Evolutionary conservation across 2,329 filamentous ascomycete genomes (phyloP).

Genomic region (Apiospora marii): DNA sequence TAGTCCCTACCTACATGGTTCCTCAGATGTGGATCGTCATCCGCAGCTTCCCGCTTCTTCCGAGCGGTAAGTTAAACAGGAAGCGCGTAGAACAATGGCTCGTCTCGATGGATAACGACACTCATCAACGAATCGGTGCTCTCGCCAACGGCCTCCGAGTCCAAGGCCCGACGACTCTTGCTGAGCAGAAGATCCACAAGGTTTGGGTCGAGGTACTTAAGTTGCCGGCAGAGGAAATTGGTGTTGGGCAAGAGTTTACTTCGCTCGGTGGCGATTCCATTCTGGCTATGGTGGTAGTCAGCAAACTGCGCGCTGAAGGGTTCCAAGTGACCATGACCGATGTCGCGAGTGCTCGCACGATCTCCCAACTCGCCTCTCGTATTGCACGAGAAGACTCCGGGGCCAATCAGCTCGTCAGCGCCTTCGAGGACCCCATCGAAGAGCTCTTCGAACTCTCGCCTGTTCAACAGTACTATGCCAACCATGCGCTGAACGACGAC

Average conservation of each 20-base stretch:
- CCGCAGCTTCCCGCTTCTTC: constrained; percentile 27
- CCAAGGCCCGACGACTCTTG: not conserved
- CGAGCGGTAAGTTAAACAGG: constrained; percentile 31
- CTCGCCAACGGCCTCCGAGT: constrained; percentile 10
- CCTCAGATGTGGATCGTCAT: constrained; percentile 30
- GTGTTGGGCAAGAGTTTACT: not conserved
- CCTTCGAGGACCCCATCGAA: constrained; percentile 4
- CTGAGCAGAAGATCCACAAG: constrained; percentile 12
- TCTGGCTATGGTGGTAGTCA: constrained; percentile 8
- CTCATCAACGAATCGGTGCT: constrained; percentile 1
- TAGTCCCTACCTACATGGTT: constrained; percentile 19
- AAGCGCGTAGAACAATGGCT: constrained; percentile 24
- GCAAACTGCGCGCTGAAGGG: constrained; percentile 21
- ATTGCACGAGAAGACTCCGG: constrained; percentile 22
- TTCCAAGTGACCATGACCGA: constrained; percentile 25
- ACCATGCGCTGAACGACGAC: constrained; percentile 26
- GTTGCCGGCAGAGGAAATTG: not conserved
- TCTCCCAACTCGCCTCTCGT: constrained; percentile 24
- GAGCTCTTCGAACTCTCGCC: constrained; percentile 50
- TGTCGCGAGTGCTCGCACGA: constrained; percentile 24
- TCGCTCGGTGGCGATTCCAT: constrained; percentile 4
- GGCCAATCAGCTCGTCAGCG: constrained; percentile 1
- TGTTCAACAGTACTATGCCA: constrained; percentile 51
- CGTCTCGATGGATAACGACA: not conserved
- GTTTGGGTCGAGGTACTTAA: constrained; percentile 3